A percentile compares a stretch with the other conserved stretches of the same genome.
Conservation (phyloP, 108 stramenopile genomes). For the Fragilaria radians region DNA sequence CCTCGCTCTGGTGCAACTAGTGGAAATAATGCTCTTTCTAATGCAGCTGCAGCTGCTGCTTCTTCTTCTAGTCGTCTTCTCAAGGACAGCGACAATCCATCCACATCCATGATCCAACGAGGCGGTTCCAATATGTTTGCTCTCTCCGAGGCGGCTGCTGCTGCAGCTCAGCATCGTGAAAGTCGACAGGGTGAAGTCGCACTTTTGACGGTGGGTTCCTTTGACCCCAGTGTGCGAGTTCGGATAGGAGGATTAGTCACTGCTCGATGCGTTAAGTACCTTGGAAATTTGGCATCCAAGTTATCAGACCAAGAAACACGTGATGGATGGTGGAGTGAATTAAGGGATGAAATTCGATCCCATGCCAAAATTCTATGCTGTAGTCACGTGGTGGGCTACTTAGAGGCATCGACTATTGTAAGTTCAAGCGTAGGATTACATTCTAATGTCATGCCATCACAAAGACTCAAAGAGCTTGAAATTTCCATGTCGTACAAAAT, state of each 20-base stretch:
- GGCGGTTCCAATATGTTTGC: too few relatives aligned
- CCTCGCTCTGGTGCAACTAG: background rate
- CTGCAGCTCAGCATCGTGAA: constrained; percentile 36
- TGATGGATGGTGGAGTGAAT: constrained; percentile 96
- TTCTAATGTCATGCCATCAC: too few relatives aligned
- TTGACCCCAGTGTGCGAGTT: constrained; percentile 79
- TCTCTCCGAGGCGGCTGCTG: constrained; percentile 18
- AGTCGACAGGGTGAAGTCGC: constrained; percentile 68
- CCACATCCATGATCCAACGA: constrained; percentile 2
- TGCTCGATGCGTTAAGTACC: constrained; percentile 90
- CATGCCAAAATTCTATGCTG: constrained; percentile 93
- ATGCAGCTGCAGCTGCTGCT: too few relatives aligned
- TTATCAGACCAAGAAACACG: constrained; percentile 91
- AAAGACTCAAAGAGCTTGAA: too few relatives aligned
- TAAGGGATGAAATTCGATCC: constrained; percentile 90
- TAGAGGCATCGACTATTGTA: constrained; percentile 88
- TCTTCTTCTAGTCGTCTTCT: too few relatives aligned
- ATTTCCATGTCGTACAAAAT: too few relatives aligned
- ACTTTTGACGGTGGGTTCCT: constrained; percentile 79
- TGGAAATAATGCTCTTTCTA: too few relatives aligned
- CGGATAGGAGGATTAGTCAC: constrained; percentile 93
- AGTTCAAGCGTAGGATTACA: too few relatives aligned
- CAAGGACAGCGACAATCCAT: background rate
- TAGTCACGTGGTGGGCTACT: constrained; percentile 90
- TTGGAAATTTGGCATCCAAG: constrained; percentile 83